Conservation (phyloP, 2,329 filamentous ascomycete species). For the Trichoderma semiorbis region DNA sequence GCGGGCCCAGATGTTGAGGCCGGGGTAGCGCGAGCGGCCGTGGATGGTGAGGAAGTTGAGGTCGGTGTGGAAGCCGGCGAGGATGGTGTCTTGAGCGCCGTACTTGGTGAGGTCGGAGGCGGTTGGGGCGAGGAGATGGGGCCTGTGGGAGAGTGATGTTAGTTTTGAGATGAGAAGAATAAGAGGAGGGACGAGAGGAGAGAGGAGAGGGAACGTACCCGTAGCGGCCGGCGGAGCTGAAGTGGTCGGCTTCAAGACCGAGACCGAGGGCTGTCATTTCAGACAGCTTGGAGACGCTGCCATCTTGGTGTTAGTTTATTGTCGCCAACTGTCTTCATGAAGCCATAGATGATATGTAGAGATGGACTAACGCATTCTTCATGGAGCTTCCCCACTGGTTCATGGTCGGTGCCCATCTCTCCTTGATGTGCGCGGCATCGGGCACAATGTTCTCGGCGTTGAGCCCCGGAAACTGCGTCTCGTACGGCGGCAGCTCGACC, state of each 20-base stretch:
- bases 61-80: slow-evolving; percentile 62
- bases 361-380: slow-evolving; percentile 50
- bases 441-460: slow-evolving; percentile 56
- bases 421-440: slow-evolving; percentile 44
- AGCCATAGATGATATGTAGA: neutral
- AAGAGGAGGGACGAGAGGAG: neutral
- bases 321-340: neutral
- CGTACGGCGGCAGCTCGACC: slow-evolving; percentile 51
- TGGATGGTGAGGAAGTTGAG: slow-evolving; percentile 65
- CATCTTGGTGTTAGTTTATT: neutral
- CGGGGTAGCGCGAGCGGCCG: slow-evolving; percentile 59
- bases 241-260: slow-evolving; percentile 49
- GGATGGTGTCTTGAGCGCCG: slow-evolving; percentile 53
- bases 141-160: slow-evolving; percentile 33
- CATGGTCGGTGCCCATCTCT: slow-evolving; percentile 54
- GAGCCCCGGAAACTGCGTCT: slow-evolving; percentile 52
- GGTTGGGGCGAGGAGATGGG: slow-evolving; percentile 59
- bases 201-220: slow-evolving; percentile 37
- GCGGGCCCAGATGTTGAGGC: slow-evolving; percentile 60
- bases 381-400: slow-evolving; percentile 56
- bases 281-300: slow-evolving; percentile 53
- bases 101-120: slow-evolving; percentile 56
- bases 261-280: slow-evolving; percentile 58
- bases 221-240: slow-evolving; percentile 53
- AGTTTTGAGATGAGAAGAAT: neutral